Percentiles rank a stretch among this genome's conserved stretches.
phyloP scores from a whole-genome alignment of 768 basidiomycete species.

The Cantharellus anzutake region DNA sequence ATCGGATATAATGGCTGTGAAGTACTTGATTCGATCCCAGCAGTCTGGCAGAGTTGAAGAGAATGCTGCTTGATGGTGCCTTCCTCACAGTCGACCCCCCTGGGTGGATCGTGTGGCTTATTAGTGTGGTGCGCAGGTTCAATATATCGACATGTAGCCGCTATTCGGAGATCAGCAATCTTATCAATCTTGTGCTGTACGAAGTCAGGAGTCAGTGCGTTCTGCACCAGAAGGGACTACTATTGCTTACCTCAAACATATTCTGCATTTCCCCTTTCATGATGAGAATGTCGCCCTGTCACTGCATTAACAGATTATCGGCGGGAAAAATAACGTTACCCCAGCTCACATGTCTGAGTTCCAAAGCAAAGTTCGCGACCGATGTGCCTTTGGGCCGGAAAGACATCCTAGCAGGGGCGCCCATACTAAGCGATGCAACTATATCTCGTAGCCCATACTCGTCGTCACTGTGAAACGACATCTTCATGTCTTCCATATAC shows the following conservation, averaged over 20 bases:
- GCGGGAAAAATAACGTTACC: not conserved
- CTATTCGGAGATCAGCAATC: not conserved
- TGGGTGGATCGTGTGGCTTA: too few species aligned
- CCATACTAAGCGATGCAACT: slow-evolving; percentile 8
- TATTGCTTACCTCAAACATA: slow-evolving; percentile 4
- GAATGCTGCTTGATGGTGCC: too few species aligned
- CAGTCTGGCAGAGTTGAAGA: too few species aligned
- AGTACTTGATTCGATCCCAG: not conserved
- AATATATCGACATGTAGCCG: not conserved
- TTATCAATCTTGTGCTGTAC: not conserved
- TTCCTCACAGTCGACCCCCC: too few species aligned
- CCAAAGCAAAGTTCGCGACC: not conserved
- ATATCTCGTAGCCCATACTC: slow-evolving; percentile 7
- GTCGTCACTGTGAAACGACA: slow-evolving; percentile 6
- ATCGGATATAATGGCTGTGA: not conserved
- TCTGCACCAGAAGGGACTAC: not conserved
- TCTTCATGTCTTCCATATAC: slow-evolving; percentile 3
- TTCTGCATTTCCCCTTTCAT: slow-evolving; percentile 8
- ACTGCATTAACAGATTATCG: not conserved
- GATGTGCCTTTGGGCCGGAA: slow-evolving; percentile 2
- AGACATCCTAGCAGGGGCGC: slow-evolving; percentile 4
- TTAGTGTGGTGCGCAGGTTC: not conserved
- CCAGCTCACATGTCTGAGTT: slow-evolving; percentile 5
- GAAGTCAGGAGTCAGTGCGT: not conserved
- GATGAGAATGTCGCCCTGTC: slow-evolving; percentile 8